Conservation (phyloP, 768 basidiomycete species). For the Steccherinum ochraceum region DNA sequence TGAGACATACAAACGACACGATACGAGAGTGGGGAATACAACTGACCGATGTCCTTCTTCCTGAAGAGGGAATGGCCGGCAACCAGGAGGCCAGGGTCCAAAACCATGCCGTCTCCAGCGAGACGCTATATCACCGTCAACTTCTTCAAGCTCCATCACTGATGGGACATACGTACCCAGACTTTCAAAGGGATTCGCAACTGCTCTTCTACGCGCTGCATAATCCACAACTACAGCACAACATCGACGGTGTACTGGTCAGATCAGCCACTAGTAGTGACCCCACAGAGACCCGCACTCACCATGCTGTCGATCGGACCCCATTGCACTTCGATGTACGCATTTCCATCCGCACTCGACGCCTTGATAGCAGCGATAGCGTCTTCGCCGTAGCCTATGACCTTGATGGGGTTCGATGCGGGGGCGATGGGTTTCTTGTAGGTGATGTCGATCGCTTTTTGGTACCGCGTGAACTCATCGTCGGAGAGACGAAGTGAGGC, state of each 20-base stretch:
- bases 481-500: background rate
- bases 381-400: slow-evolving; percentile 3
- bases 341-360: background rate
- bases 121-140: background rate
- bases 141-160: too few species aligned
- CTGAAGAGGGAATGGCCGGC: background rate
- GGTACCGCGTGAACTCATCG: background rate
- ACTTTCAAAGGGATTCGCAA: slow-evolving; percentile 1
- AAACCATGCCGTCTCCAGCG: background rate
- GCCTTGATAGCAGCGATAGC: slow-evolving; percentile 3
- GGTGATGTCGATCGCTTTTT: background rate
- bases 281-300: background rate
- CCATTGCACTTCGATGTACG: background rate
- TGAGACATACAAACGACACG: too few species aligned
- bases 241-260: background rate
- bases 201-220: slow-evolving; percentile 2
- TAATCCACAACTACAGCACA: slow-evolving; percentile 1
- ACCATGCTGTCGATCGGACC: slow-evolving; percentile 1
- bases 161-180: slow-evolving; percentile 8
- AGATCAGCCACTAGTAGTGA: background rate
- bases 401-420: background rate
- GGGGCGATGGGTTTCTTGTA: background rate
- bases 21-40: too few species aligned
- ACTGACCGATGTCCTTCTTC: background rate
- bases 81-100: background rate